Conservation (phyloP, 495 filamentous ascomycete species). For the Hypoxylon intermedium region DNA sequence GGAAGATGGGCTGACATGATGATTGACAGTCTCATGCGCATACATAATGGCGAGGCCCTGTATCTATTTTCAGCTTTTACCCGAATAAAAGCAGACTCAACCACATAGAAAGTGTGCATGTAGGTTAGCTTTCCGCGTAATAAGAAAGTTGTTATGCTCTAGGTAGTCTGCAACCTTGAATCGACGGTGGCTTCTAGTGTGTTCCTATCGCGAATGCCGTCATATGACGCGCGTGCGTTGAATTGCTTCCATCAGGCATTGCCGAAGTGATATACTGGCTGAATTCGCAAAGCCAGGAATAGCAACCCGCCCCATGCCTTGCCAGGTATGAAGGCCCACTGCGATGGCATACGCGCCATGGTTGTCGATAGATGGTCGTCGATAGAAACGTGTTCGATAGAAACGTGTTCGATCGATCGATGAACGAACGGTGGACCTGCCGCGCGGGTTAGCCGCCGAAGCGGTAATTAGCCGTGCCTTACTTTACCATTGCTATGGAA, state of each 20-base stretch:
- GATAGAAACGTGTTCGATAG: slow-evolving; percentile 10
- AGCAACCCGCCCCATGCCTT: background rate
- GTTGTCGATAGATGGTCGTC: too few relatives aligned
- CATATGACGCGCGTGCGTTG: too few relatives aligned
- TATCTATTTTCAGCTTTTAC: slow-evolving; percentile 1
- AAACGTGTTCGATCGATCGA: slow-evolving; percentile 11
- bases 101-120: too few relatives aligned
- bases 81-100: background rate
- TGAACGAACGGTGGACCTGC: background rate
- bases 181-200: too few relatives aligned
- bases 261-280: background rate
- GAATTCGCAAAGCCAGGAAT: slow-evolving; percentile 13
- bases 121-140: background rate
- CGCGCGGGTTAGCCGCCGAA: background rate
- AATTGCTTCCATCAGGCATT: too few relatives aligned
- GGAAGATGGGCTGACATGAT: too few relatives aligned
- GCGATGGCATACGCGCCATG: too few relatives aligned
- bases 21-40: background rate
- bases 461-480: slow-evolving; percentile 21
- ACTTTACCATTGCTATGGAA: background rate
- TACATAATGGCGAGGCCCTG: background rate
- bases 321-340: slow-evolving; percentile 1
- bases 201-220: too few relatives aligned
- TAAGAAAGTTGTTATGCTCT: background rate
- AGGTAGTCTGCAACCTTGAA: too few relatives aligned